Conservation (phyloP, 1,284 basidiomycete species). For the Naganishia cerealis region DNA sequence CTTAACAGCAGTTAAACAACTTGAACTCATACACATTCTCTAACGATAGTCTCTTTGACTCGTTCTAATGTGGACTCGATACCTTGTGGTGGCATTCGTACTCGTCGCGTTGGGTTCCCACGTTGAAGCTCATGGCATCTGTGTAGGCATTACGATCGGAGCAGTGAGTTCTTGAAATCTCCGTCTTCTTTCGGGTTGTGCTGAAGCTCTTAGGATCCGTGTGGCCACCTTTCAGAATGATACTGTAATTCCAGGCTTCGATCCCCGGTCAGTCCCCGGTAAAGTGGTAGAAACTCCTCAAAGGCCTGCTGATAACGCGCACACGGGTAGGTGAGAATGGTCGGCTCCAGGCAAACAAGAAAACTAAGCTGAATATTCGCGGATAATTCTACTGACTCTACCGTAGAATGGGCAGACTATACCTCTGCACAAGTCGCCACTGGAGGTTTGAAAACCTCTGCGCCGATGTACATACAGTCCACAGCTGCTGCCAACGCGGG, state of each 20-base stretch:
- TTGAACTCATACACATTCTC: too few species aligned
- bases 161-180: not conserved
- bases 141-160: not conserved
- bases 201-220: not conserved
- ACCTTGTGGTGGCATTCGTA: not conserved
- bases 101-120: not conserved
- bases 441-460: constrained; percentile 32
- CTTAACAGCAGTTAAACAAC: not conserved
- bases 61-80: not conserved
- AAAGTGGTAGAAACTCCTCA: not conserved
- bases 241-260: constrained; percentile 12
- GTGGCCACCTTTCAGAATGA: not conserved
- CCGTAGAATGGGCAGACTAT: constrained; percentile 36
- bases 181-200: not conserved
- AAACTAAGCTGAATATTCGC: not conserved
- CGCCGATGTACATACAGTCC: not conserved
- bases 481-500: constrained; percentile 18
- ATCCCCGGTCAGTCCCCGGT: not conserved
- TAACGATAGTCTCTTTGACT: too few species aligned
- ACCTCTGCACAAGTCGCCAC: constrained; percentile 37
- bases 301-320: constrained; percentile 16
- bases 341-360: not conserved
- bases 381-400: too few species aligned
- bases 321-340: not conserved
- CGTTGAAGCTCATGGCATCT: constrained; percentile 19